Evolutionary conservation across 2,329 filamentous ascomycete genomes (phyloP).

Genomic region (Onygenales sp.): DNA sequence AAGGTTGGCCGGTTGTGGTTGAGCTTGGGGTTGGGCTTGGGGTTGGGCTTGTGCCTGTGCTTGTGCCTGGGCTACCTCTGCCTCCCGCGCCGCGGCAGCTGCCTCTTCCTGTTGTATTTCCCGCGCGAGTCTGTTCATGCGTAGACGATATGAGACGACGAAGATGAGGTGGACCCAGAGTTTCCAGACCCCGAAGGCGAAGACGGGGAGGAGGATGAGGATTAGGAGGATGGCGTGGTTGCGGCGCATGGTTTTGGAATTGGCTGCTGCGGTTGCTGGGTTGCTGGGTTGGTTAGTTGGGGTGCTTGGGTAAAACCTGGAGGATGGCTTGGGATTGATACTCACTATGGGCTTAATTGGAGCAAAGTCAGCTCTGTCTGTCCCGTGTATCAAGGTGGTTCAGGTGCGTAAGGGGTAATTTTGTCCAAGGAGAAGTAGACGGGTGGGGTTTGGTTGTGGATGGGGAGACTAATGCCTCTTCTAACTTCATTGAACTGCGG

Average conservation of each 20-base stretch:
- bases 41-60: not conserved
- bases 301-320: too few relatives aligned
- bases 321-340: too few relatives aligned
- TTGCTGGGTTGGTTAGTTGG: not conserved
- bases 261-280: not conserved
- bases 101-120: conserved; percentile 15
- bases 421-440: too few relatives aligned
- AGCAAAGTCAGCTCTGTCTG: too few relatives aligned
- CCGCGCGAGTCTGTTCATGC: conserved; percentile 11
- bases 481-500: too few relatives aligned
- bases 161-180: conserved; percentile 12
- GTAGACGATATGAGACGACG: conserved; percentile 3
- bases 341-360: too few relatives aligned
- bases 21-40: not conserved
- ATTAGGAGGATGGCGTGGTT: conserved; percentile 17
- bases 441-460: too few relatives aligned
- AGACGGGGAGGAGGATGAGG: conserved; percentile 15
- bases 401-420: too few relatives aligned
- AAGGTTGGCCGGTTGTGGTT: not conserved
- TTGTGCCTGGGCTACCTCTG: not conserved
- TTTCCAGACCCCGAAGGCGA: conserved; percentile 15
- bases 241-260: conserved; percentile 11
- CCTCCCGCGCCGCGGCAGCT: conserved; percentile 1
- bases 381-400: too few relatives aligned
- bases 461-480: too few relatives aligned